Conservation (phyloP, 2,329 filamentous ascomycete genomes). For the Ophiostoma tasmaniense region DNA sequence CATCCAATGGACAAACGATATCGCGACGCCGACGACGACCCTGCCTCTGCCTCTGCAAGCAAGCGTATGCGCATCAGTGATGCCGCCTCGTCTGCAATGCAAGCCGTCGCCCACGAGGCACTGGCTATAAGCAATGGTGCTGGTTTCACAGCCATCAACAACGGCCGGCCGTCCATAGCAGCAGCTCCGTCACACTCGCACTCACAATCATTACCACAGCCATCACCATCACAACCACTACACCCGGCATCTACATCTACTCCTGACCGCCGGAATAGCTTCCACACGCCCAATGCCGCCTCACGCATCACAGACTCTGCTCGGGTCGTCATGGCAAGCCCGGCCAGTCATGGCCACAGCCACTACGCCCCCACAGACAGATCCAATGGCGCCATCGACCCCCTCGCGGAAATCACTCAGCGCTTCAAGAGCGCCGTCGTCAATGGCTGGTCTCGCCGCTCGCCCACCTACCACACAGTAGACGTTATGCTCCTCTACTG, state of each 20-base stretch:
- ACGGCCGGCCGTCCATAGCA: not conserved
- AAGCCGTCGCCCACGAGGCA: slow-evolving; percentile 18
- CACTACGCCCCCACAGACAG: not conserved
- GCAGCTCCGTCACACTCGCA: not conserved
- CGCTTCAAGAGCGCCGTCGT: slow-evolving; percentile 17
- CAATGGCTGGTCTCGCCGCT: slow-evolving; percentile 17
- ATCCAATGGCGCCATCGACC: slow-evolving; percentile 8
- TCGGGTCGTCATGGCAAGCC: not conserved
- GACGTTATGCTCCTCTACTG: slow-evolving; percentile 19
- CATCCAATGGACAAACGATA: slow-evolving; percentile 19
- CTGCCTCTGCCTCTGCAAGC: slow-evolving; percentile 6
- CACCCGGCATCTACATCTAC: not conserved
- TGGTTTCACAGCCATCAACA: slow-evolving; percentile 12
- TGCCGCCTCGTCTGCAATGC: slow-evolving; percentile 10
- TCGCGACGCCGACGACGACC: slow-evolving; percentile 17
- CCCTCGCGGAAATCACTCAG: slow-evolving; percentile 19
- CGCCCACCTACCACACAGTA: slow-evolving; percentile 17
- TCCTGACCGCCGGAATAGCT: not conserved
- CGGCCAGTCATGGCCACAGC: not conserved
- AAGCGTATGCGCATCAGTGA: slow-evolving; percentile 18
- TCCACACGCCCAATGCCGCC: not conserved
- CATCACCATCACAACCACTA: not conserved
- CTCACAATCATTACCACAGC: not conserved
- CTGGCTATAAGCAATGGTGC: slow-evolving; percentile 14
- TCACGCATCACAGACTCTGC: not conserved